Evolutionary conservation across 495 filamentous ascomycete species (phyloP).

Genomic region (Neurospora sp.): DNA sequence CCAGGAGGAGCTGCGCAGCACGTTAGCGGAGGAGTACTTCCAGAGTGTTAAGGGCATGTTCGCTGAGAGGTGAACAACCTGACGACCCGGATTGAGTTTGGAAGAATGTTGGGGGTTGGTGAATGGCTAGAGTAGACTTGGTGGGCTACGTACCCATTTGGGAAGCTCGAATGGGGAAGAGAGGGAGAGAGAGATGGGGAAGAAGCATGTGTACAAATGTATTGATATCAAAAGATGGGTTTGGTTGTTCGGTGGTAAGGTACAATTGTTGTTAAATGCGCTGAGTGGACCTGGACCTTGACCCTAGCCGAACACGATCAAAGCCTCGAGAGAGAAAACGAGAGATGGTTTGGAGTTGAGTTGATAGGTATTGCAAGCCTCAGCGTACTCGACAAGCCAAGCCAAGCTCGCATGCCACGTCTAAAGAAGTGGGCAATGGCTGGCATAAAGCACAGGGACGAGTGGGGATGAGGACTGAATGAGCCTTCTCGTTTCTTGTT

Average conservation of each 20-base stretch:
- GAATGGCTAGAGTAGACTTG: no score
- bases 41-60: constrained; percentile 69
- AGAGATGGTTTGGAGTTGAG: not conserved
- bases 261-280: not conserved
- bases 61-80: constrained; percentile 35
- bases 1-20: constrained; percentile 70
- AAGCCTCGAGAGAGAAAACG: not conserved
- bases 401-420: not conserved
- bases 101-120: no score
- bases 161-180: no score
- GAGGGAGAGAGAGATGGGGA: not conserved
- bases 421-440: not conserved
- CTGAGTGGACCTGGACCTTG: not conserved
- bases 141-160: no score
- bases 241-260: not conserved
- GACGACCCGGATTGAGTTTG: no score
- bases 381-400: not conserved
- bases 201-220: not conserved
- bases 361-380: not conserved
- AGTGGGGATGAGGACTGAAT: not conserved
- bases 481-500: not conserved
- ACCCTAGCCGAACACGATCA: not conserved
- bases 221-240: not conserved
- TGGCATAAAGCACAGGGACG: not conserved
- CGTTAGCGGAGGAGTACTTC: constrained; percentile 56